Evolutionary conservation across 179 eudicot genomes (phyloP).

Genomic region (Camellia oleifera): DNA sequence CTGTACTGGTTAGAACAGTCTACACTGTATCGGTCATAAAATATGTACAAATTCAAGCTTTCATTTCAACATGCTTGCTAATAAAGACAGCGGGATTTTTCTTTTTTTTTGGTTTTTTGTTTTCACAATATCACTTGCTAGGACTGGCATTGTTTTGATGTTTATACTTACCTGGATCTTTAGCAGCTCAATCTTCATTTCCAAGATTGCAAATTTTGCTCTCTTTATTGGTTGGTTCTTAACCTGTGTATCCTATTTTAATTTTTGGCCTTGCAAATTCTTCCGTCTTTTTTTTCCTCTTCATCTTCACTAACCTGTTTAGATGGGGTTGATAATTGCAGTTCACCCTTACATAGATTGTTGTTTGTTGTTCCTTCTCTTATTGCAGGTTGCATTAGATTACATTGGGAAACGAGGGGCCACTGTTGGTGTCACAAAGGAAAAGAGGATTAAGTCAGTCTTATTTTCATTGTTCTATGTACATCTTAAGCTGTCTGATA

Average conservation of each 20-base stretch:
- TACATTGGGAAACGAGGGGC: slow-evolving; percentile 97
- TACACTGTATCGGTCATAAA: not conserved
- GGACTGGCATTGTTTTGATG: not conserved
- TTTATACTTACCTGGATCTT: not conserved
- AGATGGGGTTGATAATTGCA: not conserved
- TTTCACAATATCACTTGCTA: not conserved
- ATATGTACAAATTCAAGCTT: not conserved
- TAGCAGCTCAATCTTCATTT: not conserved
- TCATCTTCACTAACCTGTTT: not conserved
- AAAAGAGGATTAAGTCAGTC: slow-evolving; percentile 82
- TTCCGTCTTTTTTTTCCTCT: not conserved
- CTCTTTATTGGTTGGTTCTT: not conserved
- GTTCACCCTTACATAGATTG: not conserved
- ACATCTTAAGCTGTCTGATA: not conserved
- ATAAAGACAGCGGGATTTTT: not conserved
- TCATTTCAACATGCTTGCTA: not conserved
- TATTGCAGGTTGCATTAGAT: slow-evolving; percentile 76
- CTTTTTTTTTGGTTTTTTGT: not conserved
- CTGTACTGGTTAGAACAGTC: no score
- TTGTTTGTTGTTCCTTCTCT: not conserved
- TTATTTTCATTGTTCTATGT: not conserved
- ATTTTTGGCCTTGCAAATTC: not conserved
- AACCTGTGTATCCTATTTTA: not conserved
- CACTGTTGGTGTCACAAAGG: slow-evolving; percentile 86
- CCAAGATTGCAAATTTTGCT: not conserved